Evolutionary conservation across 768 basidiomycete species (phyloP).

Genomic region (Tricholoma flavovirens): DNA sequence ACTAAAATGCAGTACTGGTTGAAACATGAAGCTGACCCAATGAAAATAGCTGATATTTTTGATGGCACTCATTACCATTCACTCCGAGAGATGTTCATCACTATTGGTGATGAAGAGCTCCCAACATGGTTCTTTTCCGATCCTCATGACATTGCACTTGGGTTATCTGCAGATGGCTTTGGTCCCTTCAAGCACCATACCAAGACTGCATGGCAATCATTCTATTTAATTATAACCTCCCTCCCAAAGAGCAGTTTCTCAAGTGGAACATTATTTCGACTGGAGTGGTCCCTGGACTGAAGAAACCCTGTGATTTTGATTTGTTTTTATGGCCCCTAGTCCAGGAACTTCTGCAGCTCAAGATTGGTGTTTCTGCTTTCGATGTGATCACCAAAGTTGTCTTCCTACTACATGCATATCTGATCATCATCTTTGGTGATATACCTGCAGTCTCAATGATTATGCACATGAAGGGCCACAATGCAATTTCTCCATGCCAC

Average conservation of each 20-base stretch:
- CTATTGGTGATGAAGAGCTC: too few relatives aligned
- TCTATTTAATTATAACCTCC: constrained; percentile 26
- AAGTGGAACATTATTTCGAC: constrained; percentile 16
- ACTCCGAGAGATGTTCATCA: too few relatives aligned
- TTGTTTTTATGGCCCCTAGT: not conserved
- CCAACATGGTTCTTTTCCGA: too few relatives aligned
- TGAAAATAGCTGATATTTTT: too few relatives aligned
- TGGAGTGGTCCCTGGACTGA: constrained; percentile 36
- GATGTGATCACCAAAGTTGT: constrained; percentile 13
- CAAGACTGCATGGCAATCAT: constrained; percentile 27
- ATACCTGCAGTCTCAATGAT: constrained; percentile 19
- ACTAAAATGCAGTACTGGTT: too few relatives aligned
- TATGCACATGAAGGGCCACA: not conserved
- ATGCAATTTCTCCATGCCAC: too few relatives aligned
- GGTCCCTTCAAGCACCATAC: too few relatives aligned
- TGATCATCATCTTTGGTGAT: constrained; percentile 18
- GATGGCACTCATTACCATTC: too few relatives aligned
- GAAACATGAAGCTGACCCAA: too few relatives aligned
- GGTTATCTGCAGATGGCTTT: too few relatives aligned
- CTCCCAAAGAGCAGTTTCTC: constrained; percentile 18
- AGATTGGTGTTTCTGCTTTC: not conserved
- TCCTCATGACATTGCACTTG: too few relatives aligned
- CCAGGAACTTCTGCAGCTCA: not conserved
- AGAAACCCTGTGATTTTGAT: constrained; percentile 20
- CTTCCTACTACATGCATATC: constrained; percentile 15